Conservation (phyloP, 345 rosid species). For the Citrus reticulata region DNA sequence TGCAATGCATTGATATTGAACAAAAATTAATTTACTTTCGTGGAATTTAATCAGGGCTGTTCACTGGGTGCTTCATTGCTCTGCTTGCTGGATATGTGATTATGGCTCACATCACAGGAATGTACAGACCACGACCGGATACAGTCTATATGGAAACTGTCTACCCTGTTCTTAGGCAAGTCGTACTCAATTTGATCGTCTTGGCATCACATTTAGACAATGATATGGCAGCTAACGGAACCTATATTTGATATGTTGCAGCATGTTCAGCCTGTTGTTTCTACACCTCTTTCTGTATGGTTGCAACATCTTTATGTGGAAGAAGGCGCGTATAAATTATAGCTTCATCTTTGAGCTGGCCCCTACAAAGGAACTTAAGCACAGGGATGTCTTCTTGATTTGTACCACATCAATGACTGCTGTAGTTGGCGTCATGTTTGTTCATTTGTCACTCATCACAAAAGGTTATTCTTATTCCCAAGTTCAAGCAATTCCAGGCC, state of each 20-base stretch:
- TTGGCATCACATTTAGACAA: neutral
- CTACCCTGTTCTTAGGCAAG: conserved; percentile 95
- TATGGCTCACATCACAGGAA: conserved; percentile 88
- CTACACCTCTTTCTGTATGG: conserved; percentile 89
- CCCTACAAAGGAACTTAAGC: conserved; percentile 82
- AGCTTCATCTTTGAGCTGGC: conserved; percentile 89
- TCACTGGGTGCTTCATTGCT: conserved; percentile 86
- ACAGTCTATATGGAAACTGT: conserved; percentile 92
- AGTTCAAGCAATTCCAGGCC: conserved; percentile 89
- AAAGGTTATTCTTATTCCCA: conserved; percentile 72
- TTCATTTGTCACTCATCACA: conserved; percentile 66
- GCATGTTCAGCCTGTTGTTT: conserved; percentile 89
- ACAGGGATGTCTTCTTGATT: conserved; percentile 85
- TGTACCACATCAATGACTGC: conserved; percentile 73
- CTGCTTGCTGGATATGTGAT: conserved; percentile 81
- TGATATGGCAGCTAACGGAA: conserved; percentile 7
- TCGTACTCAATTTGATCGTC: neutral
- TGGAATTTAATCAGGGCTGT: conserved; percentile 59
- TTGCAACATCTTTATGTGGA: conserved; percentile 94
- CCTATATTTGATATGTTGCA: conserved; percentile 34
- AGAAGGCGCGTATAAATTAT: conserved; percentile 83
- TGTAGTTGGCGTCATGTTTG: conserved; percentile 73
- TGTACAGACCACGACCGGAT: conserved; percentile 61
- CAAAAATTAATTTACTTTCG: conserved; percentile 7
- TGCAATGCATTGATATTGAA: neutral